These are phyloP conservation scores for Naumovozyma baii DNA, from an alignment of 805 yeast species.

Conservation along the genomic window DNA sequence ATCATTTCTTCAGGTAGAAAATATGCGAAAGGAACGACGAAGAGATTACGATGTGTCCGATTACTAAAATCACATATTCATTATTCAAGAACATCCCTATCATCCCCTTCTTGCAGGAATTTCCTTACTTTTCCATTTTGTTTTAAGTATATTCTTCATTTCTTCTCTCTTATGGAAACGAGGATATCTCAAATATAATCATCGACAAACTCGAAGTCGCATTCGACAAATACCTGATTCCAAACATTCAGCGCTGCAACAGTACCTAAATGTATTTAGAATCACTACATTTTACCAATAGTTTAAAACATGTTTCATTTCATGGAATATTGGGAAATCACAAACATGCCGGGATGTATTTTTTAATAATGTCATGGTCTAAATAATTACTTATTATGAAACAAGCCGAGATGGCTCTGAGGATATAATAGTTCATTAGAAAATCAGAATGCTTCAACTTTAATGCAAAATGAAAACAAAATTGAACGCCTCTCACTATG, in stretches of 20 bases:
- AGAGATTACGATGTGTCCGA: no score
- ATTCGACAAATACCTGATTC: neutral
- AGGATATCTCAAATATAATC: neutral
- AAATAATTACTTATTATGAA: constrained; percentile 4
- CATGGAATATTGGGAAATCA: constrained; percentile 1
- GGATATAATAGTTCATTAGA: neutral
- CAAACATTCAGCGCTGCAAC: neutral
- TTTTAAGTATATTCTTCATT: neutral
- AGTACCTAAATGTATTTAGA: neutral
- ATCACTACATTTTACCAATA: neutral
- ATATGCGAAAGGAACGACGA: neutral
- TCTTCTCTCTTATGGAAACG: neutral
- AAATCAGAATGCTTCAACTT: constrained; percentile 1
- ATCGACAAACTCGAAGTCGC: neutral
- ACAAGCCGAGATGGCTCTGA: constrained; percentile 1
- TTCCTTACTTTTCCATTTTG: neutral
- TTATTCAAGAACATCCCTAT: neutral
- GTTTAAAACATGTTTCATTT: no score
- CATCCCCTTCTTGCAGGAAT: neutral
- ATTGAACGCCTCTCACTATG: constrained; percentile 1
- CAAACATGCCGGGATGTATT: constrained; percentile 1
- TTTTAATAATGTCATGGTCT: constrained; percentile 1
- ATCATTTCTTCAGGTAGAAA: neutral
- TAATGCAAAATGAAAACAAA: constrained; percentile 2
- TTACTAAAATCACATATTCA: neutral